phyloP scores from a whole-genome alignment of 2,329 filamentous ascomycete genomes.

The Fusarium paranaense region DNA sequence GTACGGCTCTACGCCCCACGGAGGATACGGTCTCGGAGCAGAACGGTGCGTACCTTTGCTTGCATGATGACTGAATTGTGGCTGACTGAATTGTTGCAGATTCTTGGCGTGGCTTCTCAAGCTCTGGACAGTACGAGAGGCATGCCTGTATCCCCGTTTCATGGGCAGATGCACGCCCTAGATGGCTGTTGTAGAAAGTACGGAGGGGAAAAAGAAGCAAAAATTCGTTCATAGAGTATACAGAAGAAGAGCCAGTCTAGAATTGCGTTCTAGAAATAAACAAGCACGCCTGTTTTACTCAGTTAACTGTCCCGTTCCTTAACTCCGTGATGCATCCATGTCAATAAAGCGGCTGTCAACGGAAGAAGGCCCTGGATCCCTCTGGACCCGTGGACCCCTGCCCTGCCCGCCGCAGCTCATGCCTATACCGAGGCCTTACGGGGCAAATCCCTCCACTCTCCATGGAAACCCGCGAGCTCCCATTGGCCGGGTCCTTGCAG shows the following conservation, averaged over 20 bases:
- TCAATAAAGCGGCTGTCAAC: slow-evolving; percentile 30
- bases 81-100: slow-evolving; percentile 16
- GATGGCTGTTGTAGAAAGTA: slow-evolving; percentile 21
- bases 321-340: not conserved
- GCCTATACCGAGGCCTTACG: slow-evolving; percentile 45
- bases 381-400: slow-evolving; percentile 24
- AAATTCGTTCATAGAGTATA: slow-evolving; percentile 23
- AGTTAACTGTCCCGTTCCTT: not conserved
- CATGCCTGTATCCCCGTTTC: slow-evolving; percentile 81
- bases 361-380: slow-evolving; percentile 36
- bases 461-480: slow-evolving; percentile 41
- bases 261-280: slow-evolving; percentile 21
- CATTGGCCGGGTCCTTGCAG: slow-evolving; percentile 42
- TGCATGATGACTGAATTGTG: not conserved
- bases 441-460: slow-evolving; percentile 20
- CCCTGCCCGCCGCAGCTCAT: slow-evolving; percentile 6
- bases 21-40: slow-evolving; percentile 91
- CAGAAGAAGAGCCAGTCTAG: slow-evolving; percentile 19
- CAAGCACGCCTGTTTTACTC: slow-evolving; percentile 28
- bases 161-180: slow-evolving; percentile 85
- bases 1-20: slow-evolving; percentile 91
- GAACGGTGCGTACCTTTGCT: slow-evolving; percentile 66
- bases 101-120: slow-evolving; percentile 73
- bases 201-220: slow-evolving; percentile 30
- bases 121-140: slow-evolving; percentile 74